phyloP scores from a whole-genome alignment of 2,329 filamentous ascomycete species.

The Aspergillus pseudonomiae region DNA sequence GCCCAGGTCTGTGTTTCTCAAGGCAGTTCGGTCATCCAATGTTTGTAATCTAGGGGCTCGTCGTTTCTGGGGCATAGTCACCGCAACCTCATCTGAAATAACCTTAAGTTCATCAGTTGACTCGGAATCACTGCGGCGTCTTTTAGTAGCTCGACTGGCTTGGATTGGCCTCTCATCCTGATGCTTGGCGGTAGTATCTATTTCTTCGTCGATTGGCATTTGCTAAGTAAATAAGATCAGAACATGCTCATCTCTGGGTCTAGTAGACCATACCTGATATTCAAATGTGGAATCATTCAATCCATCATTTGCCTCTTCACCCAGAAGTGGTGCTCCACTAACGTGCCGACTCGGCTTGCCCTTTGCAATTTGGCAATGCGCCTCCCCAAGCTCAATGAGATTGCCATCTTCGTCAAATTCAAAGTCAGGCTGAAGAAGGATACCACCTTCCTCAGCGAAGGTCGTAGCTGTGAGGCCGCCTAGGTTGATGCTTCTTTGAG shows the following conservation, averaged over 20 bases:
- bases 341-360: constrained; percentile 15
- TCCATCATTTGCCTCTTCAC: constrained; percentile 36
- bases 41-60: constrained; percentile 45
- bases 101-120: not conserved
- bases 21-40: constrained; percentile 53
- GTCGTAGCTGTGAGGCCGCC: constrained; percentile 27
- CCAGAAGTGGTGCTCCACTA: constrained; percentile 42
- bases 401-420: constrained; percentile 65
- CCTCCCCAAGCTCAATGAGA: constrained; percentile 51
- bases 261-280: constrained; percentile 16
- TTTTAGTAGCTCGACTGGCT: constrained; percentile 2
- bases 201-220: constrained; percentile 35
- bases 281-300: constrained; percentile 38
- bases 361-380: constrained; percentile 11
- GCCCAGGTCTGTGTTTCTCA: constrained; percentile 60
- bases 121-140: not conserved
- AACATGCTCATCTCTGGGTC: not conserved
- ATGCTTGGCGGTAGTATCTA: constrained; percentile 18
- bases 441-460: constrained; percentile 47
- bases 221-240: constrained; percentile 18
- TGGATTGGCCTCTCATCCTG: not conserved
- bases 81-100: constrained; percentile 13
- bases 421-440: constrained; percentile 59
- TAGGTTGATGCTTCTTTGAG: constrained; percentile 34
- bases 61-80: constrained; percentile 30